Conservation (phyloP, 495 filamentous ascomycete genomes). For the Penicillium silybi region DNA sequence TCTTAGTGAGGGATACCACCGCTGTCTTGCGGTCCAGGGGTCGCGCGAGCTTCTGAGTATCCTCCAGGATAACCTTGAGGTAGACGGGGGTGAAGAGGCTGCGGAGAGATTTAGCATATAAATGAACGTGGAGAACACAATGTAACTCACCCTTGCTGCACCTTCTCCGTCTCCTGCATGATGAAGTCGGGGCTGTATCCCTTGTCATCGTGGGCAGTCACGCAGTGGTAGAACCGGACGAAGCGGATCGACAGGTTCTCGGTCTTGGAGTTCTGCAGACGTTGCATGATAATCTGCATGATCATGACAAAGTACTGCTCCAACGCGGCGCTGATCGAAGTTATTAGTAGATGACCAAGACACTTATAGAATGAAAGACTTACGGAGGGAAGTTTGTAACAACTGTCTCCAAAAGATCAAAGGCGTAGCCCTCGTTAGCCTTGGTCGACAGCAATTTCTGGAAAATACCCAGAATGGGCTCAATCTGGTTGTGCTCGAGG, state of each 20-base stretch:
- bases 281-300: constrained; percentile 74
- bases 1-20: constrained; percentile 87
- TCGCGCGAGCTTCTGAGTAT: constrained; percentile 78
- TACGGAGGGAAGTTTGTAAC: constrained; percentile 66
- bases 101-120: constrained; percentile 19
- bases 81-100: constrained; percentile 83
- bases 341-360: constrained; percentile 3
- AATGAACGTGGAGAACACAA: neutral
- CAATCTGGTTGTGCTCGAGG: constrained; percentile 68
- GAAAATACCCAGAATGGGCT: constrained; percentile 83
- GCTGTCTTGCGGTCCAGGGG: constrained; percentile 91
- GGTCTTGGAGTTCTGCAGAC: constrained; percentile 72
- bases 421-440: constrained; percentile 72
- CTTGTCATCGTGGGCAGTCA: constrained; percentile 69
- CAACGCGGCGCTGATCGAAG: constrained; percentile 49
- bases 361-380: constrained; percentile 21
- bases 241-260: constrained; percentile 79
- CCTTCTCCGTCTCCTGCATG: constrained; percentile 70
- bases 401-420: constrained; percentile 83
- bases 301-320: constrained; percentile 76
- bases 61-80: constrained; percentile 76
- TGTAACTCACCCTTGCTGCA: constrained; percentile 63
- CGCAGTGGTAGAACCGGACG: constrained; percentile 85
- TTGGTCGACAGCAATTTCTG: constrained; percentile 76
- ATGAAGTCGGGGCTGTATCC: constrained; percentile 88